Conservation (phyloP, 1,139 yeast species). For the Wickerhamomyces sp. region DNA sequence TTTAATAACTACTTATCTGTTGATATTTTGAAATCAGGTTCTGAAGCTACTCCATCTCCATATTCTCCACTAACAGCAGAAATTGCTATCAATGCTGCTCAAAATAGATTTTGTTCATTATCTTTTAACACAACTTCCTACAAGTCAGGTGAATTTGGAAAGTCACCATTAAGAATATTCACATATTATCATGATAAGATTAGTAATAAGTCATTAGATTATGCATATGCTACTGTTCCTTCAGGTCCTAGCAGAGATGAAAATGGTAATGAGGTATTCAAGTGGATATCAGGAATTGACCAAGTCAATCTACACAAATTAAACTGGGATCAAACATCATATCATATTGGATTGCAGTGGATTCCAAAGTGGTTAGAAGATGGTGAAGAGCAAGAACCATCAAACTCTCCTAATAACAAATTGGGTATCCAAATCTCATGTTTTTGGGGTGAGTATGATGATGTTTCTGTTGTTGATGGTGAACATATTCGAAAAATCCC, state of each 20-base stretch:
- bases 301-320: constrained; percentile 59
- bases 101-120: constrained; percentile 61
- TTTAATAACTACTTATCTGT: constrained; percentile 44
- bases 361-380: constrained; percentile 56
- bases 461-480: constrained; percentile 34
- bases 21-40: constrained; percentile 45
- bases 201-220: constrained; percentile 4
- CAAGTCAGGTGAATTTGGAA: constrained; percentile 27
- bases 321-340: constrained; percentile 49
- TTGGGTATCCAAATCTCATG: constrained; percentile 60
- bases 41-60: constrained; percentile 39
- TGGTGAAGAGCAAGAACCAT: constrained; percentile 33
- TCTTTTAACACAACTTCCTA: constrained; percentile 49
- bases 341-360: constrained; percentile 73
- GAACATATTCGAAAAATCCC: constrained; percentile 45
- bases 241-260: constrained; percentile 48
- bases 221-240: constrained; percentile 28
- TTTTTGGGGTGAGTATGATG: constrained; percentile 69
- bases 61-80: constrained; percentile 69
- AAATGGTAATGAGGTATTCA: constrained; percentile 47
- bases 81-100: constrained; percentile 50
- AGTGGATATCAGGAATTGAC: constrained; percentile 57
- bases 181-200: constrained; percentile 41
- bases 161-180: constrained; percentile 60
- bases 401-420: constrained; percentile 25